These are phyloP conservation scores for Nannochloris sp. DNA, from an alignment of 139 green algal genomes.

Conservation along the genomic window DNA sequence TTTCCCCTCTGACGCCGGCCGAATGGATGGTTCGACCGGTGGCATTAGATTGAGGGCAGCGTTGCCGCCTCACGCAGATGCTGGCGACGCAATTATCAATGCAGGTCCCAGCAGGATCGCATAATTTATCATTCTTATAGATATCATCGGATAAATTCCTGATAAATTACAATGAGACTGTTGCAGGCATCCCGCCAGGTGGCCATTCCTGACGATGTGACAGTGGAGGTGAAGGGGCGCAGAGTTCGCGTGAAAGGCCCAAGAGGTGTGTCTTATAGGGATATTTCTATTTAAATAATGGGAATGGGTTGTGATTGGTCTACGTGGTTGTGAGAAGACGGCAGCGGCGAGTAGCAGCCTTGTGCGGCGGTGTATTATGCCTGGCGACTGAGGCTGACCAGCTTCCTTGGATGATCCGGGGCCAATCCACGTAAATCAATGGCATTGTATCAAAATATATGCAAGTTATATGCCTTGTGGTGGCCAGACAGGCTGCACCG, in stretches of 20 bases:
- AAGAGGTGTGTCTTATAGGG: conserved; percentile 41
- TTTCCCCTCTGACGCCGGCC: too few species aligned
- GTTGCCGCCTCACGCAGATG: neutral
- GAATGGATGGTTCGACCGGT: too few species aligned
- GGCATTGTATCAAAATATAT: too few species aligned
- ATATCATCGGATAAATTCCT: neutral
- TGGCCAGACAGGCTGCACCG: too few species aligned
- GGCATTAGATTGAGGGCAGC: neutral
- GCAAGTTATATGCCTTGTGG: too few species aligned
- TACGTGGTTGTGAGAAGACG: conserved; percentile 1
- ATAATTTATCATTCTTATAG: too few species aligned
- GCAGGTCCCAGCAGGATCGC: neutral
- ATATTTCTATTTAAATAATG: neutral
- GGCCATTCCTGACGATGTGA: conserved; percentile 51
- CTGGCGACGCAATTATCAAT: neutral
- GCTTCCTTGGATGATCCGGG: neutral
- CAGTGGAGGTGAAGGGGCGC: conserved; percentile 45
- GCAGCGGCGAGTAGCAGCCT: neutral
- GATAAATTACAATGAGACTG: conserved; percentile 56
- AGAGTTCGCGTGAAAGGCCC: conserved; percentile 63
- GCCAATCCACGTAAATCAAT: too few species aligned
- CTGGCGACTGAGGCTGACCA: neutral
- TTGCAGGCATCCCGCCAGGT: conserved; percentile 47
- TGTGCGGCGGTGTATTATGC: neutral
- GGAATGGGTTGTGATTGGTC: too few species aligned